Conservation (phyloP, 2,329 filamentous ascomycete genomes). For the Fusarium chuoi region DNA sequence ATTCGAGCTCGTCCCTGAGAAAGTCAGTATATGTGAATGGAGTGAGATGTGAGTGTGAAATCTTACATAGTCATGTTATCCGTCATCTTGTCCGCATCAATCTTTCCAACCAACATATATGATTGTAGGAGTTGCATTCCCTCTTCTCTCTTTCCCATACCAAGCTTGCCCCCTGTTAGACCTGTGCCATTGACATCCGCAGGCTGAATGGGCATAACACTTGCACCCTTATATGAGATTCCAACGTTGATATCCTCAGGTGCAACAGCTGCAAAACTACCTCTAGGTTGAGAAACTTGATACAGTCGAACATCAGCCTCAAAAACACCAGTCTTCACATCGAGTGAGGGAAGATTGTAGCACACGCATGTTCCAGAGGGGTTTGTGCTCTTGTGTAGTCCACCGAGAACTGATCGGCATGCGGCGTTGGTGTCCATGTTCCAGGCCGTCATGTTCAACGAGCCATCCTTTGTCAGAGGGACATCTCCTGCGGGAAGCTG, state of each 20-base stretch:
- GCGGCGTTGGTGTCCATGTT: constrained; percentile 64
- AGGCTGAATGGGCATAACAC: constrained; percentile 45
- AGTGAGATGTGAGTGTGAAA: constrained; percentile 23
- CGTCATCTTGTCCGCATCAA: constrained; percentile 67
- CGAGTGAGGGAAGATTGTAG: constrained; percentile 81
- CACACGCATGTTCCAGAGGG: constrained; percentile 82
- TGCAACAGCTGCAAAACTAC: constrained; percentile 62
- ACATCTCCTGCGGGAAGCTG: constrained; percentile 42
- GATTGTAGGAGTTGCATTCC: constrained; percentile 64
- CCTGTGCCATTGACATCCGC: constrained; percentile 42
- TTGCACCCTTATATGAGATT: constrained; percentile 64
- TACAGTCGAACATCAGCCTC: constrained; percentile 81
- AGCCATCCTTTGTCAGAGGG: constrained; percentile 54
- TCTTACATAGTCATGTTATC: constrained; percentile 70
- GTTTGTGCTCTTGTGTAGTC: constrained; percentile 70
- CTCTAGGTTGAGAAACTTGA: constrained; percentile 70
- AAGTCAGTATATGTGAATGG: constrained; percentile 14
- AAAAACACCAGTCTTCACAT: constrained; percentile 75
- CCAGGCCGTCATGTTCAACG: constrained; percentile 67
- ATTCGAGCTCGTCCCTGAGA: constrained; percentile 66
- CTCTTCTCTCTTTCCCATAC: constrained; percentile 33
- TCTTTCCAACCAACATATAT: constrained; percentile 75
- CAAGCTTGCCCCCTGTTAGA: constrained; percentile 33
- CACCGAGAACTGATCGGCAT: constrained; percentile 66
- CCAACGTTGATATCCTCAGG: constrained; percentile 64